Evolutionary conservation across 2,329 filamentous ascomycete genomes (phyloP).

Genomic region (Fusarium luffae): DNA sequence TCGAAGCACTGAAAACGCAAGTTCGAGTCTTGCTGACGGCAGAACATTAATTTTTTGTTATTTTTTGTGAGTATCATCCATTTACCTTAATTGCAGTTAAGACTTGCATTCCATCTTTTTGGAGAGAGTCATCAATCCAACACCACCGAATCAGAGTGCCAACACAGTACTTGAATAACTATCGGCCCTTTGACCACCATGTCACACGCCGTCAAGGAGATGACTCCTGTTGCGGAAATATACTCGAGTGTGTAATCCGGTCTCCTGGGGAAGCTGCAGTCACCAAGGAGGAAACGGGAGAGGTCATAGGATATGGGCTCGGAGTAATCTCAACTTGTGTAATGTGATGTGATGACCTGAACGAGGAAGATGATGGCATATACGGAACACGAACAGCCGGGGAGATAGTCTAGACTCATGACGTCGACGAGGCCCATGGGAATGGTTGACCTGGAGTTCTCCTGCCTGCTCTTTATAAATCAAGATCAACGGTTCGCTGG

Average conservation of each 20-base stretch:
- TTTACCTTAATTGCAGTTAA: neutral
- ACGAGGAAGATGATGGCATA: neutral
- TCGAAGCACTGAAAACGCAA: constrained; percentile 41
- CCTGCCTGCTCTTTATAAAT: constrained; percentile 15
- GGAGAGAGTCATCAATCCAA: neutral
- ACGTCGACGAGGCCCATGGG: constrained; percentile 13
- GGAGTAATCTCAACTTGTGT: constrained; percentile 29
- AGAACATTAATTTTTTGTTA: constrained; percentile 9
- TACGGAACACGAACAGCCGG: neutral
- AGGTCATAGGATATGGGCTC: constrained; percentile 3
- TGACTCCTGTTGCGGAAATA: constrained; percentile 32
- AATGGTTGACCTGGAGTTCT: neutral
- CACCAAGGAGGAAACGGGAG: constrained; percentile 2
- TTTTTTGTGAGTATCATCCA: neutral
- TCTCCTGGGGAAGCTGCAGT: constrained; percentile 10
- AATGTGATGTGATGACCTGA: constrained; percentile 8
- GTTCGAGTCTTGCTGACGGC: constrained; percentile 42
- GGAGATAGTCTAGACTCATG: neutral
- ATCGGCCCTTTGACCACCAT: constrained; percentile 34
- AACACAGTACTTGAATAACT: neutral
- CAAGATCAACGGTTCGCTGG: constrained; percentile 9
- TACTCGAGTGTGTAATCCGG: constrained; percentile 27
- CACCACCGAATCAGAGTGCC: neutral
- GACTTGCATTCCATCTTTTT: neutral
- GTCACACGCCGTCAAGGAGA: constrained; percentile 35